Evolutionary conservation across 139 green algal genomes (phyloP).

Genomic region (Auxenochlorella pyrenoidosa): DNA sequence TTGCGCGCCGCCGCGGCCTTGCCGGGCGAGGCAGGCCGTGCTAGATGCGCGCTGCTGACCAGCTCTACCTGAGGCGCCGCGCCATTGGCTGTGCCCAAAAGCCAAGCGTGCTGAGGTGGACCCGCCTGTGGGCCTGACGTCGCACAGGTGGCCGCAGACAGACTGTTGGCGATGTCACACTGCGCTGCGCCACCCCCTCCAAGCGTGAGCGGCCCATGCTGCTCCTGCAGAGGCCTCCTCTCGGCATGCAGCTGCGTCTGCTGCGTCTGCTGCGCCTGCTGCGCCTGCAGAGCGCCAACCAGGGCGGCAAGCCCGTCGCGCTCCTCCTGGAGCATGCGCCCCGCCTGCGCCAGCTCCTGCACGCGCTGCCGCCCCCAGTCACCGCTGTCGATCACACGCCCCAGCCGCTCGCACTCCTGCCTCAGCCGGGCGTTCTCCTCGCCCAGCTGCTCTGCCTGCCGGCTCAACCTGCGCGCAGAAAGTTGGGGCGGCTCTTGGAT

Average conservation of each 20-base stretch:
- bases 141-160: not conserved
- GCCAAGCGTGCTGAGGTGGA: not conserved
- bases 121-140: not conserved
- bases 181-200: not conserved
- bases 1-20: slow-evolving; percentile 68
- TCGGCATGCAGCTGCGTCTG: too few relatives aligned
- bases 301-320: slow-evolving; percentile 84
- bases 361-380: slow-evolving; percentile 84
- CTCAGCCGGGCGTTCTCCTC: slow-evolving; percentile 83
- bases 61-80: not conserved
- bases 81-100: not conserved
- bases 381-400: slow-evolving; percentile 84
- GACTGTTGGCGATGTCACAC: not conserved
- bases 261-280: slow-evolving; percentile 49
- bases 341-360: slow-evolving; percentile 65
- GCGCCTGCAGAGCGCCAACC: slow-evolving; percentile 71
- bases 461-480: slow-evolving; percentile 18
- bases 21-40: not conserved
- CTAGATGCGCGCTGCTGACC: not conserved
- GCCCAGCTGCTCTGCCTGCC: slow-evolving; percentile 53
- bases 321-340: slow-evolving; percentile 83
- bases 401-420: slow-evolving; percentile 87
- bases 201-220: too few relatives aligned
- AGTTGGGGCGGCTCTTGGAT: too few relatives aligned
- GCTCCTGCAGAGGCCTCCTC: too few relatives aligned